Percentiles rank a stretch among this genome's conserved stretches.
Evolutionary conservation across 345 rosid species (phyloP).

Genomic region (Pistacia integerrima): DNA sequence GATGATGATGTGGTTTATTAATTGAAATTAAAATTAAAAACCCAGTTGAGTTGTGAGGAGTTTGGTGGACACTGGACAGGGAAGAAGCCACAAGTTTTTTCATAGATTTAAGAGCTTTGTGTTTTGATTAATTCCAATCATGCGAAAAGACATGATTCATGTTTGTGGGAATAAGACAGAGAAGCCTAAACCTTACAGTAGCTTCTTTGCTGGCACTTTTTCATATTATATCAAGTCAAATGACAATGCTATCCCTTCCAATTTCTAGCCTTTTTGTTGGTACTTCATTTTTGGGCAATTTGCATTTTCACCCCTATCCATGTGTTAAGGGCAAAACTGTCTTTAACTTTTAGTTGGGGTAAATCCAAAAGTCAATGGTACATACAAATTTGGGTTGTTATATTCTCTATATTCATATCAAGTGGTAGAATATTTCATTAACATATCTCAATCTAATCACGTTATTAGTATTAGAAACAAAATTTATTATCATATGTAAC

Average conservation of each 20-base stretch:
- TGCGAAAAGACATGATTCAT: conserved; percentile 8
- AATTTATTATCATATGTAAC: too few relatives aligned
- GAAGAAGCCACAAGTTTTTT: not conserved
- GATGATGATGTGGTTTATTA: too few relatives aligned
- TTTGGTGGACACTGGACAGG: conserved; percentile 9
- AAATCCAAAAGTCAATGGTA: too few relatives aligned
- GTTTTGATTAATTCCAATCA: conserved; percentile 2
- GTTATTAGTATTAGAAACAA: too few relatives aligned
- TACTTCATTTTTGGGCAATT: not conserved
- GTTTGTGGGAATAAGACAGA: not conserved
- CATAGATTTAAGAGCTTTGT: not conserved
- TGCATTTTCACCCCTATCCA: too few relatives aligned
- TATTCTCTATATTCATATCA: too few relatives aligned
- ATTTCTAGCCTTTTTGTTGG: too few relatives aligned
- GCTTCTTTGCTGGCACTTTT: not conserved
- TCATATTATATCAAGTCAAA: not conserved
- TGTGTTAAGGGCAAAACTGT: too few relatives aligned
- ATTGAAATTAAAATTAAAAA: not conserved
- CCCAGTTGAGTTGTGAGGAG: not conserved
- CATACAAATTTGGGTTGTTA: too few relatives aligned
- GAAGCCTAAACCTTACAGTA: not conserved
- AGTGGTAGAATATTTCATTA: too few relatives aligned
- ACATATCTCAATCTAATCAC: too few relatives aligned
- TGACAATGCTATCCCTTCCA: not conserved
- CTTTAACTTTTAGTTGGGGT: too few relatives aligned